Base-by-base conservation (phyloP, 441 rosid species). In the Melastoma candidum region DNA sequence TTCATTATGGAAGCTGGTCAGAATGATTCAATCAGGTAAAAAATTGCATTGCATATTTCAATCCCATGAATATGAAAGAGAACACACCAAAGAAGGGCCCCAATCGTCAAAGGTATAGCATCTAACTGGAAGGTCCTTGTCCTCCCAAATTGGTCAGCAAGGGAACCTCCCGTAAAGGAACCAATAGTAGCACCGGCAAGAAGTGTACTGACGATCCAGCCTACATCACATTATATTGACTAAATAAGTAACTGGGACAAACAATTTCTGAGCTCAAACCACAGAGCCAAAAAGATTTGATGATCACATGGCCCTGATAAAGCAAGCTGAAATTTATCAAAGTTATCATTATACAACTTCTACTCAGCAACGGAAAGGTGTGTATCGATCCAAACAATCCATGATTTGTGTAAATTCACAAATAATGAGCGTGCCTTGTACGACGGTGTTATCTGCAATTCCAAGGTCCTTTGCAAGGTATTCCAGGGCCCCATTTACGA, bases 141-240 rank as follows among this genome's bases (percentile, higher is more conserved):
- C 67, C 96, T 74, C 63, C 99, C 99, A 65, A 93, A 93, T 74
- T 81, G 78, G 74, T 93, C 97, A 46, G 99, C 99, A 70, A 93
- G 71, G 54, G 85, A 49, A 58, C 99, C 99, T 50, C 99, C 97
- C 11, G 96, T 86, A 70, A 93, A 93, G 49, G 99, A 81, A 65
- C 99, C 99, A 50, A 83, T 76, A 44, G 96, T 83, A 32, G 97
- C 99, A 75, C 96, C 89, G 52, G 95, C 99, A 63, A 93, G 99
- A 46, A 93, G 77, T 2, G 97, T 73, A 75, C 99, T 86, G 51
- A 93, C 99, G 56, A 89, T 68, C 99, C 97, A 89, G 63, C 99
- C 99, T 93, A 71, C 66, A 56, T 71, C 70, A 56, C 44, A 66
- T 53, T 47, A 55, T 56, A 53, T 54, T 17, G 5, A 12, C 53